A percentile compares a stretch with the other conserved stretches of the same genome.
Conservation (phyloP, 257 asterid genomes). For the Fraxinus anomala region DNA sequence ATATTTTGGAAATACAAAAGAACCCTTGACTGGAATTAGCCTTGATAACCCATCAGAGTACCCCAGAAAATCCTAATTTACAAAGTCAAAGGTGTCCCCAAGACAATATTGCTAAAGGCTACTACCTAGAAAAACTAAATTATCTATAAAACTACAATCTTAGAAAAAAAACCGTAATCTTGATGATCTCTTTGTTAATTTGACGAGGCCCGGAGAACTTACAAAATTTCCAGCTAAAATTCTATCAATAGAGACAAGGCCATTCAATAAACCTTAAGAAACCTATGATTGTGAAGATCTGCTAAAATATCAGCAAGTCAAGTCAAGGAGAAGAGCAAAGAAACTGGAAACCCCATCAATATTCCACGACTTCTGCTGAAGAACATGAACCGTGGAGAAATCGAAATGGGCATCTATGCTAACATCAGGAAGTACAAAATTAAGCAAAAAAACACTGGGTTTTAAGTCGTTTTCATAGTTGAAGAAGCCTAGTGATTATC, state of each 20-base stretch:
- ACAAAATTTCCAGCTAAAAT: slow-evolving; percentile 26
- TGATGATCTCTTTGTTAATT: slow-evolving; percentile 14
- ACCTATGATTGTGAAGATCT: slow-evolving; percentile 45
- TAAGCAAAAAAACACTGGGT: slow-evolving; percentile 3
- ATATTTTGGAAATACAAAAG: slow-evolving; percentile 32
- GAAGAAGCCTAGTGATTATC: slow-evolving; percentile 12
- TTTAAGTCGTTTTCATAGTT: slow-evolving; percentile 18
- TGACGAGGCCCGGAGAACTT: slow-evolving; percentile 28
- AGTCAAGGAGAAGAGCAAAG: slow-evolving; percentile 25
- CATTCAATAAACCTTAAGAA: slow-evolving; percentile 20
- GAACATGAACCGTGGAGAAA: slow-evolving; percentile 30
- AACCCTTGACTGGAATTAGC: slow-evolving; percentile 27
- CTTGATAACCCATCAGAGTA: slow-evolving; percentile 33
- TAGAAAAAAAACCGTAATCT: slow-evolving; percentile 19
- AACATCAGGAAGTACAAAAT: slow-evolving; percentile 11
- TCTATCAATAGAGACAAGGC: slow-evolving; percentile 22
- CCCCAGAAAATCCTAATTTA: slow-evolving; percentile 37
- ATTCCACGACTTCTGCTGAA: slow-evolving; percentile 11
- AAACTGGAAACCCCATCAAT: slow-evolving; percentile 28
- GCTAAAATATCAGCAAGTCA: slow-evolving; percentile 29
- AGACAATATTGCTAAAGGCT: slow-evolving; percentile 15
- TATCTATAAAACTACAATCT: slow-evolving; percentile 27
- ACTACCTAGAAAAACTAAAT: slow-evolving; percentile 21
- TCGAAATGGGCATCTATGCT: slow-evolving; percentile 31
- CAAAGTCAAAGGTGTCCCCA: slow-evolving; percentile 32